Evolutionary conservation across 2,329 filamentous ascomycete species (phyloP), one percentile per base, ranked within the genome.

Genomic region (Calonectria henricotiae): DNA sequence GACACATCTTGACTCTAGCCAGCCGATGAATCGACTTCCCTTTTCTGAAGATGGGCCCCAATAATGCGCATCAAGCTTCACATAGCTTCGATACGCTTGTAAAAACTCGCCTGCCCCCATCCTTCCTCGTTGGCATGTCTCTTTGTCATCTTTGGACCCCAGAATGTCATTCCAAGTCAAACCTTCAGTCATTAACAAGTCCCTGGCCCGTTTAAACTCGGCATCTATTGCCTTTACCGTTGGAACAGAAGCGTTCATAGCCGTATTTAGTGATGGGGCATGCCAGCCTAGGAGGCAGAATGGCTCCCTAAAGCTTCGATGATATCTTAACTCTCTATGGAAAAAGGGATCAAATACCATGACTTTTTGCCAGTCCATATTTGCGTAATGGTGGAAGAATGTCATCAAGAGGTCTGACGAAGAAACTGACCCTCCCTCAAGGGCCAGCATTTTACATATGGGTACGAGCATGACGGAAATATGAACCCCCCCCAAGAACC

Each of bases 261-360:
- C 86, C 4, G 90, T 88, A 75, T 93, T 93, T 7, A 91, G 85
- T 15, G 85, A 83, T 0, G 91, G 91, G 0, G 87, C 83, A 77
- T 91, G 87, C 79, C 89, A 91, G 1, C 90, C 90, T 3, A 92
- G 80, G 32, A 93, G 85, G 17, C 88, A 90, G 79, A 93, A 86
- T 1, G 90, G 87, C 71, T 93, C 91, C 62, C 89, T 84, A 11
- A 84, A 77, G 9, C 86, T 88, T 32, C 90, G 86, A 60, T 86
- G 82, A 74, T 92, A 91, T 43, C 80, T 82, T 12, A 87, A 73
- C n/a, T 77, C 77, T 44, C 80, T 83, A 76, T 89, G 87, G 77
- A 91, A 91, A 72, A 88, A 88, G 0, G 89, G 88, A 76, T 93
- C 90, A 71, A 87, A 89, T 0, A 89, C 87, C 41, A 88, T 81